Percentiles rank a stretch among this genome's conserved stretches.
These are phyloP conservation scores for Fragaria vesca DNA, from an alignment of 306 rosid genomes.

Conservation along the genomic window DNA sequence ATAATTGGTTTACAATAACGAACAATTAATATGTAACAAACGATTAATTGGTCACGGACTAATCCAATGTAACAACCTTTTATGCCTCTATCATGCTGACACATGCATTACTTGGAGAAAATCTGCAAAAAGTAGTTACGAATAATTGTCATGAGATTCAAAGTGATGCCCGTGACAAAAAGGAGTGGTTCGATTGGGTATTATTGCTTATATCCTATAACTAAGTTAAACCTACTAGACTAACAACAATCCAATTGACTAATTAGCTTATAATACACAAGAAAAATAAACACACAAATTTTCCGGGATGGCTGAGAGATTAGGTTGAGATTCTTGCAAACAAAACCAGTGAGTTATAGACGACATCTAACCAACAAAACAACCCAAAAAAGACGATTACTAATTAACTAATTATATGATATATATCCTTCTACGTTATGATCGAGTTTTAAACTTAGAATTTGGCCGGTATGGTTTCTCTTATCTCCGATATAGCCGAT, in stretches of 20 bases:
- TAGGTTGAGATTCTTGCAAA: slow-evolving; percentile 5
- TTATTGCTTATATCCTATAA: background rate
- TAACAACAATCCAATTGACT: background rate
- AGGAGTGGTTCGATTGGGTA: slow-evolving; percentile 1
- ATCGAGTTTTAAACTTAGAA: background rate
- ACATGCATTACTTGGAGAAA: background rate
- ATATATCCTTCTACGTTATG: background rate
- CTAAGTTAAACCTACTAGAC: background rate
- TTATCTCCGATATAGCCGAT: background rate
- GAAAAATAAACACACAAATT: background rate
- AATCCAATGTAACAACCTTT: background rate
- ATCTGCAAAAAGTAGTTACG: background rate
- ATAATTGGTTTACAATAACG: background rate
- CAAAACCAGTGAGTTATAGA: background rate
- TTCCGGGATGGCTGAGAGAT: background rate
- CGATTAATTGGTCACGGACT: background rate
- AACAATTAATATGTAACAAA: background rate
- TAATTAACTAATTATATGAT: background rate
- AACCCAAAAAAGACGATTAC: background rate
- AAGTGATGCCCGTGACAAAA: background rate
- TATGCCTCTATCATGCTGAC: background rate
- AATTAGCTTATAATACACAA: background rate
- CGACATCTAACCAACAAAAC: slow-evolving; percentile 1
- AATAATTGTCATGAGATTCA: background rate
- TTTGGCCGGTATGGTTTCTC: background rate